Base-by-base conservation (phyloP, 2,329 filamentous ascomycete species). In the Arthrobotrys sphaeroides region DNA sequence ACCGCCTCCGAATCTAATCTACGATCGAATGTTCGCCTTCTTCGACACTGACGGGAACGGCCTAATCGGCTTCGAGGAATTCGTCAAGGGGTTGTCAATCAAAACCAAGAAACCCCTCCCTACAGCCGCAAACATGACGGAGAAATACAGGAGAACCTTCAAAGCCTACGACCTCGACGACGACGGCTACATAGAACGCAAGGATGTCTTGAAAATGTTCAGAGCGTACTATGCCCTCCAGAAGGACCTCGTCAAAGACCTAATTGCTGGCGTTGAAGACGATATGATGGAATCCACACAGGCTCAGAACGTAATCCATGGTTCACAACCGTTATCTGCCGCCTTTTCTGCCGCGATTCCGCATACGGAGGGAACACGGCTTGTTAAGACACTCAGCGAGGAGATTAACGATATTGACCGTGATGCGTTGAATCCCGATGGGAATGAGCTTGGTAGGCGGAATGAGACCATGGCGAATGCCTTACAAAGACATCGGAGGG, bases 11-110 rank as follows among this genome's bases (percentile, higher is more conserved):
- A 97, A 96, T 81, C 87, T 97, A 12, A 92, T 99, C 73, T 95
- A 96, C 81, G 94, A 99, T 82, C 91, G 95, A 78, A 95, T 97
- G 88, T 99, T 98, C 83, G 89, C 91, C 59, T 97, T 97, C 82
- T 99, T 97, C 82, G 95, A 99, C 82, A 91, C 90, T 31, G 94
- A 98, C 81, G 87, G 89, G 43, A 93, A 99, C 81, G 91, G 91
- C 20, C 85, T 96, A 5, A 97, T 99, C 79, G 91, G 92, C 5
- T 98, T 99, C 79, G 87, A 92, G 55, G 95, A 99, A 81, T 99
- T 97, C 80, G 84, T 98, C 22, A 89, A 90, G 69, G 95, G 93
- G 0, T 85, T 97, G 53, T 90, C 93, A 3, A 87, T 87, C 59
- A 83, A 90, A 72, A 86, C 88, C 73, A 85, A 86, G 24, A 86